Evolutionary conservation across 108 stramenopile species (phyloP).

Genomic region (Nitzschia sp.): DNA sequence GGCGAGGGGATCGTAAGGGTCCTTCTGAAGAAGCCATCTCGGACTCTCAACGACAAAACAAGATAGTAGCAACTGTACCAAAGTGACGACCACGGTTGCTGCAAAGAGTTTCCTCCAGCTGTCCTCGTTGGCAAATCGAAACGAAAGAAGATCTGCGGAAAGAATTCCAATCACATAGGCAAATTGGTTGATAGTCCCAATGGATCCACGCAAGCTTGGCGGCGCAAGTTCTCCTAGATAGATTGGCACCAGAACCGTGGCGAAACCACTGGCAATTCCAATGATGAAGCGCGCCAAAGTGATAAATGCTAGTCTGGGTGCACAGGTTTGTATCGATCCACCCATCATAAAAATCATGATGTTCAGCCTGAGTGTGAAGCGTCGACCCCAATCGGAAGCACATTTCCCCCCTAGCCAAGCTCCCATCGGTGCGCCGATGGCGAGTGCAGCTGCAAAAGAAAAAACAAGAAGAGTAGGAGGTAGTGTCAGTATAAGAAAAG

Average conservation of each 20-base stretch:
- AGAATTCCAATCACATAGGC: slow-evolving; percentile 64
- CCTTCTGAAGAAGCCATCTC: slow-evolving; percentile 40
- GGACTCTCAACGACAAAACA: slow-evolving; percentile 47
- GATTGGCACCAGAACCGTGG: slow-evolving; percentile 70
- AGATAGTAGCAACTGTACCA: slow-evolving; percentile 40
- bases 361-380: neutral
- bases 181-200: slow-evolving; percentile 77
- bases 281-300: slow-evolving; percentile 59
- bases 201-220: slow-evolving; percentile 65
- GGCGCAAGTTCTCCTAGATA: slow-evolving; percentile 85
- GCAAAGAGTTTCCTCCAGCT: slow-evolving; percentile 52
- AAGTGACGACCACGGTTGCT: neutral
- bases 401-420: neutral
- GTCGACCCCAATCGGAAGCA: neutral
- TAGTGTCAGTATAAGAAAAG: too few relatives aligned
- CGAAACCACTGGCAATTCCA: slow-evolving; percentile 74
- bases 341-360: neutral
- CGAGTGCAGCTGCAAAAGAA: slow-evolving; percentile 12
- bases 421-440: slow-evolving; percentile 10
- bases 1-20: slow-evolving; percentile 25
- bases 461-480: too few relatives aligned
- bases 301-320: slow-evolving; percentile 44
- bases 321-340: slow-evolving; percentile 42
- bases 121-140: slow-evolving; percentile 34
- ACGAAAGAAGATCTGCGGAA: slow-evolving; percentile 36